These are phyloP conservation scores for Macrotyloma uniflorum DNA, from an alignment of 306 rosid genomes.

Conservation along the genomic window DNA sequence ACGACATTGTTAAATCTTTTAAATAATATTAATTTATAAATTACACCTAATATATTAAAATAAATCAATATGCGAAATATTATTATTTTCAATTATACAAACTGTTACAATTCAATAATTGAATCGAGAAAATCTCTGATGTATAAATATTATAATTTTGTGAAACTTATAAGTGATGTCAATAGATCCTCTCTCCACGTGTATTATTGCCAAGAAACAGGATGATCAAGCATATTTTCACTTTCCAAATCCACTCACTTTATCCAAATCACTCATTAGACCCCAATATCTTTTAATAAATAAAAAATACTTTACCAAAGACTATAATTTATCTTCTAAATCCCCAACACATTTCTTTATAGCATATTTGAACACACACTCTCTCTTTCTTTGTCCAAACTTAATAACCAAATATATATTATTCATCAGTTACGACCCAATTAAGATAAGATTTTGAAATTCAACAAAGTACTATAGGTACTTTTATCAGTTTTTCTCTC, in stretches of 20 bases:
- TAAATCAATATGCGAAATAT: neutral
- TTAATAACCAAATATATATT: too few relatives aligned
- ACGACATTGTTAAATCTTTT: neutral
- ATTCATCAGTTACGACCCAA: too few relatives aligned
- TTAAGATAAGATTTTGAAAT: too few relatives aligned
- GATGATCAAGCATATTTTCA: constrained; percentile 30
- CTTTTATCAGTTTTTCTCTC: too few relatives aligned
- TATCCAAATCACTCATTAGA: constrained; percentile 20
- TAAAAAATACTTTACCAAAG: neutral
- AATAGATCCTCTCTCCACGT: neutral
- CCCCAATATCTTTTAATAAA: neutral
- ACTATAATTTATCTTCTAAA: constrained; percentile 7
- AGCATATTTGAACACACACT: neutral
- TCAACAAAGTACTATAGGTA: too few relatives aligned
- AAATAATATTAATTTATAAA: neutral
- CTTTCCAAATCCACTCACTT: constrained; percentile 40
- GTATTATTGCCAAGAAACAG: constrained; percentile 20
- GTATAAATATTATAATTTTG: neutral
- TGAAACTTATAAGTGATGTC: neutral
- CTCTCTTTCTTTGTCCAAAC: neutral
- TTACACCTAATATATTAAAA: neutral
- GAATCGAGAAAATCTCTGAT: neutral
- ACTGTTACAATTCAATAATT: neutral
- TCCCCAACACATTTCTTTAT: constrained; percentile 4
- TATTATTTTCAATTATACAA: neutral